Evolutionary conservation across 2,329 filamentous ascomycete species (phyloP), one percentile per base, ranked within the genome.

Genomic region (Colletotrichum sp.): DNA sequence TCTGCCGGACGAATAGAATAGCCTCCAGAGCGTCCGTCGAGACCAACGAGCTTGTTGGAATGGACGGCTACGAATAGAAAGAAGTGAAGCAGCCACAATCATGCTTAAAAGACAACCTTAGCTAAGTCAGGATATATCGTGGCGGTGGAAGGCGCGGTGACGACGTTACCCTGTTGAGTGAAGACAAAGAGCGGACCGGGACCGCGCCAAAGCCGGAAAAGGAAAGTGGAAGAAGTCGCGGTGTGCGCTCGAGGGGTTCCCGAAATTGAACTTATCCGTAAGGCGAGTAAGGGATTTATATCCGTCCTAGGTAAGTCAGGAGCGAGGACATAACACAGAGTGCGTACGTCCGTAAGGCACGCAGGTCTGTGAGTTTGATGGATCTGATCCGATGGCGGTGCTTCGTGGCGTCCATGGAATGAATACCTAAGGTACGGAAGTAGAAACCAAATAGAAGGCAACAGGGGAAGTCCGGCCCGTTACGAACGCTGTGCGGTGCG

Each of bases 341-440:
- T 67, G 52, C 63, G 52, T 72, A 72, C 70, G 70, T 61, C 63
- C 64, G 70, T 61, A 72, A 61, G 32, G 64, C 55, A 28, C 12
- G 21, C 21, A 21, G 12, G 63, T 24, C 64, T 34, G 26, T 61
- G 66, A 57, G 55, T 18, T 30, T 28, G 55, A 60, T 28, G 15
- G 24, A 38, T 38, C 36, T 18, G 36, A 38, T 38, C 36, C 36
- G 36, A 38, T 16, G 36, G 36, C 16, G 36, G 36, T 38, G 15
- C 15, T 38, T 38, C 15, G 36, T 38, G 36, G 36, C 16, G 36
- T 38, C 36, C 15, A 8, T 38, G 36, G 34, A 36, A 36, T 36
- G 34, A 36, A 36, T 36, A 36, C 13, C 34, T 16, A 26, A 26
- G 26, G 26, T 26, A 36, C 34, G 13, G 7, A 15, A 36, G 15